phyloP scores from a whole-genome alignment of 1,139 yeast genomes.

The Geotrichum candidum region DNA sequence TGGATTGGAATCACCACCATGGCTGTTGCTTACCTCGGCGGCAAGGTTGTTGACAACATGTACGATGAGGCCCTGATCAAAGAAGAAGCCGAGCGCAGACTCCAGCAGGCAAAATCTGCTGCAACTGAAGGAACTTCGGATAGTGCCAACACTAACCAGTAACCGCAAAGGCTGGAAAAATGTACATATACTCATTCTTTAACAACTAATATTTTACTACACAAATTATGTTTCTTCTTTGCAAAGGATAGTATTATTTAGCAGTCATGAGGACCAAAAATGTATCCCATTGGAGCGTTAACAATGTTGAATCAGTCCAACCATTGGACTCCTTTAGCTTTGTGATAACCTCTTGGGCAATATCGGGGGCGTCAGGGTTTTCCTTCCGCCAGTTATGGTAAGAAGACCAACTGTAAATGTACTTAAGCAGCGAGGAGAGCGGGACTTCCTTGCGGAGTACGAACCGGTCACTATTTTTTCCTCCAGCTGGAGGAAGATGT shows the following conservation, averaged over 20 bases:
- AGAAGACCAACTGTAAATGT: conserved; percentile 43
- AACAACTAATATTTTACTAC: background rate
- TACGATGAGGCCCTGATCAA: conserved; percentile 44
- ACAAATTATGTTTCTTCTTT: background rate
- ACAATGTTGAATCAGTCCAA: conserved; percentile 42
- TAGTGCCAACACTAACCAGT: background rate
- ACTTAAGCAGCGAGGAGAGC: conserved; percentile 40
- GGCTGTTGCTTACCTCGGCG: conserved; percentile 48
- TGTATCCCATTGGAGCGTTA: conserved; percentile 56
- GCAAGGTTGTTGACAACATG: conserved; percentile 44
- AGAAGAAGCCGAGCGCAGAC: conserved; percentile 38
- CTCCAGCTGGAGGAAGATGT: conserved; percentile 18
- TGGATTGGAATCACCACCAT: conserved; percentile 53
- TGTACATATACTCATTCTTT: background rate
- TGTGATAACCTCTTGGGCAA: conserved; percentile 38
- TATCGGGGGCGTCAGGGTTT: conserved; percentile 32
- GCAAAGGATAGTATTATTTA: background rate
- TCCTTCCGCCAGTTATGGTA: conserved; percentile 57
- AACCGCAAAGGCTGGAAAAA: background rate
- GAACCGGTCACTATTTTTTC: conserved; percentile 1
- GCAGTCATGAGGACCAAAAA: conserved; percentile 43
- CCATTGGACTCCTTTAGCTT: conserved; percentile 41
- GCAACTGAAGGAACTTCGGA: background rate
- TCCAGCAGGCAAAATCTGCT: conserved; percentile 12
- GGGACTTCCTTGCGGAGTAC: conserved; percentile 24